Evolutionary conservation across 2,329 filamentous ascomycete species (phyloP).

Genomic region (Endothia cerciana): DNA sequence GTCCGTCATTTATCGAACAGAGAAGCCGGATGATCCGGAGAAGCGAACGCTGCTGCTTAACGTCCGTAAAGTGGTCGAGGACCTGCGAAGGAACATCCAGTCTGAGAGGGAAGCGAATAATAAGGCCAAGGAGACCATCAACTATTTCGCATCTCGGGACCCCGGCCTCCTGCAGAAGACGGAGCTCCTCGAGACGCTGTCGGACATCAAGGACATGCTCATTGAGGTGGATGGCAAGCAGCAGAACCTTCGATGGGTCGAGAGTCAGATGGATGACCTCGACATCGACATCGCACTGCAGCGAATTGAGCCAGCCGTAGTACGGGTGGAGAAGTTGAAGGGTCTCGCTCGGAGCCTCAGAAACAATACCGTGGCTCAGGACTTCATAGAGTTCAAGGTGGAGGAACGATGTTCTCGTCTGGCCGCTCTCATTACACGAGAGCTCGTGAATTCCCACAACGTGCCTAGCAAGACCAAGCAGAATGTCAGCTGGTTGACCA

Average conservation of each 20-base stretch:
- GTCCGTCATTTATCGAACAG: conserved; percentile 92
- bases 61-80: conserved; percentile 90
- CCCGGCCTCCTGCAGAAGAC: conserved; percentile 77
- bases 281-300: conserved; percentile 96
- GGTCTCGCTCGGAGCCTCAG: conserved; percentile 78
- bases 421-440: conserved; percentile 74
- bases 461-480: conserved; percentile 77
- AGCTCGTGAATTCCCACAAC: conserved; percentile 77
- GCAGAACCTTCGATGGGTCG: conserved; percentile 94
- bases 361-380: conserved; percentile 84
- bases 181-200: conserved; percentile 77
- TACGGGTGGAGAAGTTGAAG: conserved; percentile 82
- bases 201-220: conserved; percentile 81
- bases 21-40: conserved; percentile 76
- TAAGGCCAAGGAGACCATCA: conserved; percentile 81
- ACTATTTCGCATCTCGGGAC: conserved; percentile 81
- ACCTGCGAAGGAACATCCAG: conserved; percentile 82
- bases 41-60: conserved; percentile 84
- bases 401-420: conserved; percentile 81
- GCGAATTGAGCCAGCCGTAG: conserved; percentile 82
- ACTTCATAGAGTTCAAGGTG: conserved; percentile 89
- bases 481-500: conserved; percentile 81
- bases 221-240: conserved; percentile 97
- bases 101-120: conserved; percentile 87
- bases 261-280: conserved; percentile 91